Base-by-base conservation (phyloP, 805 yeast genomes). In the Lipomyces chichibuensis region DNA sequence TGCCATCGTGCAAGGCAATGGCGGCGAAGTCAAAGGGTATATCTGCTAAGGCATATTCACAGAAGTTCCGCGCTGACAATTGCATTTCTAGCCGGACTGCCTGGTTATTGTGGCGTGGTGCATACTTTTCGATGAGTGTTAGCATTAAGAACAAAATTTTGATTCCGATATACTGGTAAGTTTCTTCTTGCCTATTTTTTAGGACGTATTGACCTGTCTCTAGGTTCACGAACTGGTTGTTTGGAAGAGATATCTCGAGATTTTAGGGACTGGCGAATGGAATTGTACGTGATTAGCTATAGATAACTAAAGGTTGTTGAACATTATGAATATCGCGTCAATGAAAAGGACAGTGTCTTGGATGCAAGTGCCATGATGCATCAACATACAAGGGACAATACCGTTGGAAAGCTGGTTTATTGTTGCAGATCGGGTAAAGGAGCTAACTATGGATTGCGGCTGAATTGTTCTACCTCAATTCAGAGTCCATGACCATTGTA, bases 51-150 rank as follows among this genome's bases (percentile, higher is more conserved):
- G 1, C 27, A 23, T 7, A 25, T 57, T 46, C 57, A 27, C 59
- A 5, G n/a, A 17, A 33, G 6, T 5, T 14, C 25, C 0, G 17
- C 6, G 7, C 59, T 60, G 23, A 54, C 64, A 17, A 29, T 23
- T 29, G 13, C 13, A 25, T 13, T 17, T 17, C 9, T 39, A 66
- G 90, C 2, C 77, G 87, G 55, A 75, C 86, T 57, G 90, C 90
- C 17, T 85, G 87, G 87, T 85, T 87, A 73, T 75, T 87, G 63
- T 87, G 91, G 91, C 84, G 91, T 79, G 83, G 87, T 61, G 88
- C 85, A 33, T 87, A 87, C 77, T 86, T 87, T 76, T 66, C 71
- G 23, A 69, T 69, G 71, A 67, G 70, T 52, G 67, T 69, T n/a
- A 62, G 68, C 46, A 35, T 67, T 3, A 67, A 64, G 51, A 69